These are phyloP conservation scores for Corchorus olitorius DNA, from an alignment of 345 rosid species.

Conservation along the genomic window DNA sequence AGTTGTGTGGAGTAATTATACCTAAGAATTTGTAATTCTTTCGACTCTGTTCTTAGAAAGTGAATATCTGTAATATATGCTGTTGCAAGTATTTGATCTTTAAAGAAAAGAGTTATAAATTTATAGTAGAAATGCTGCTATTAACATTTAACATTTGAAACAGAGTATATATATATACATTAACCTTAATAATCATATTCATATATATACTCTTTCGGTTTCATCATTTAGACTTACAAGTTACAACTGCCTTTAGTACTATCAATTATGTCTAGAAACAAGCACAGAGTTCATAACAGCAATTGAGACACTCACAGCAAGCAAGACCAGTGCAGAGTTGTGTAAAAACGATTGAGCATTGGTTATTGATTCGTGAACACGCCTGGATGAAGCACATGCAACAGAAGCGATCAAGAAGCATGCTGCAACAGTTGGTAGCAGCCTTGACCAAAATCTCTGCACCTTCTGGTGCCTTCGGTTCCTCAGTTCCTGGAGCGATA, in stretches of 20 bases:
- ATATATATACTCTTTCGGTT: background rate
- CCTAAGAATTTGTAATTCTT: too few relatives aligned
- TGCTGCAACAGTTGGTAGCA: constrained; percentile 54
- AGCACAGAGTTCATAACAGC: constrained; percentile 72
- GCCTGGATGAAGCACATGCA: constrained; percentile 84
- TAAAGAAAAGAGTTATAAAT: too few relatives aligned
- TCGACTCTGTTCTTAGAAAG: too few relatives aligned
- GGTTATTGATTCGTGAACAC: constrained; percentile 58
- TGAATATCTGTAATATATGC: too few relatives aligned
- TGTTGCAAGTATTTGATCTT: too few relatives aligned
- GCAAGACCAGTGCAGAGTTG: constrained; percentile 76
- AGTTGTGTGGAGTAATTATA: too few relatives aligned
- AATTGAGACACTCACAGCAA: constrained; percentile 69
- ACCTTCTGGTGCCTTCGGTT: constrained; percentile 51
- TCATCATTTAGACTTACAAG: background rate
- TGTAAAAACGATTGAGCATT: constrained; percentile 52
- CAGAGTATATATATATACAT: background rate
- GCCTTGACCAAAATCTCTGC: constrained; percentile 58
- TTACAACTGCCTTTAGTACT: background rate
- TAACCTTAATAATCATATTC: background rate
- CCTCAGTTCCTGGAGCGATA: constrained; percentile 60
- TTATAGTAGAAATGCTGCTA: background rate
- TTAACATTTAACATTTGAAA: background rate
- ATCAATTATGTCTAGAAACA: constrained; percentile 20
- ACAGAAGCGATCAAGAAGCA: constrained; percentile 52